Evolutionary conservation across 257 asterid species (phyloP).

Genomic region (Solanum paucissectum): DNA sequence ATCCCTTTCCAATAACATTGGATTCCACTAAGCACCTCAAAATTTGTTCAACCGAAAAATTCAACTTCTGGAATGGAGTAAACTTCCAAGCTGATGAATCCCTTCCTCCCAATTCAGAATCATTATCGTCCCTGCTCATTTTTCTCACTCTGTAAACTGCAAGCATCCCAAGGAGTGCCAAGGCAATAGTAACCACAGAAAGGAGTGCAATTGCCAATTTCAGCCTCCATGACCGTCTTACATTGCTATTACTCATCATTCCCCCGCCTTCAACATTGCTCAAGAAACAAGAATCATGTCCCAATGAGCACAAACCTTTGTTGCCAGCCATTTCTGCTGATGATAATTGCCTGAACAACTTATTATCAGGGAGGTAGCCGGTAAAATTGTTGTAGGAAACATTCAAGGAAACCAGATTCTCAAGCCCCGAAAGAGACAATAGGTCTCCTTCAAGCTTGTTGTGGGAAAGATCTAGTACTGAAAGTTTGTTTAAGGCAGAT

Average conservation of each 20-base stretch:
- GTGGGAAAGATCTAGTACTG: conserved; percentile 58
- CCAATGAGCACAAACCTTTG: conserved; percentile 40
- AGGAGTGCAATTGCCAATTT: conserved; percentile 48
- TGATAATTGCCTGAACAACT: conserved; percentile 67
- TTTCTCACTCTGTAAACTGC: conserved; percentile 45
- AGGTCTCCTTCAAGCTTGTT: conserved; percentile 61
- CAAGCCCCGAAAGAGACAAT: conserved; percentile 47
- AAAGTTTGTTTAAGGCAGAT: conserved; percentile 43
- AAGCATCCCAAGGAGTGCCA: conserved; percentile 46
- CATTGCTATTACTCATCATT: background rate
- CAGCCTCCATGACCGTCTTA: conserved; percentile 43
- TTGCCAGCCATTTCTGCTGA: conserved; percentile 47
- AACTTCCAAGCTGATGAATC: conserved; percentile 51
- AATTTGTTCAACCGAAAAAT: conserved; percentile 46
- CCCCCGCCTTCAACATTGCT: conserved; percentile 21
- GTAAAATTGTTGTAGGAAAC: conserved; percentile 64
- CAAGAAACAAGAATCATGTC: conserved; percentile 54
- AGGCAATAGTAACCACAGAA: conserved; percentile 22
- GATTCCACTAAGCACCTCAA: conserved; percentile 48
- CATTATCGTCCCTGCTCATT: conserved; percentile 32
- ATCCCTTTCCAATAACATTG: conserved; percentile 71
- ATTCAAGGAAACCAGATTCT: conserved; percentile 61
- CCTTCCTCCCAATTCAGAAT: conserved; percentile 45
- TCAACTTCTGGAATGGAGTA: conserved; percentile 66
- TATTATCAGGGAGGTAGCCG: conserved; percentile 66